Percentiles rank a stretch among this genome's conserved stretches.
These are phyloP conservation scores for Isabelozyma pseudorhagii DNA, from an alignment of 805 yeast species.

Conservation along the genomic window DNA sequence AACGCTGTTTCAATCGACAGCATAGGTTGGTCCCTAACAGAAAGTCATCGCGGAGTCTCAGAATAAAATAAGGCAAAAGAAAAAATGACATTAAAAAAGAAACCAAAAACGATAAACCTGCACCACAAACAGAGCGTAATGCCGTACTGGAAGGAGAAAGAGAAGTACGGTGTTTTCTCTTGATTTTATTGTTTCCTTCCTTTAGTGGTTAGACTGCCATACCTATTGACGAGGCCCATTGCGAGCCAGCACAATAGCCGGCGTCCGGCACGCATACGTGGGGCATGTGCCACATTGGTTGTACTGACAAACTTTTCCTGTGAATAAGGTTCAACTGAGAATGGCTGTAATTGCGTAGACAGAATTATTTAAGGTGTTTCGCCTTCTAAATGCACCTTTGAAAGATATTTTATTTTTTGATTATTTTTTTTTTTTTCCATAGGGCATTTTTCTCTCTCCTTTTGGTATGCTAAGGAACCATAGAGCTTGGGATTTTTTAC, in stretches of 20 bases:
- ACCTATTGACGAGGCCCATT: neutral
- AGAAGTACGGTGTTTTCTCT: neutral
- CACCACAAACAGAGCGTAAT: neutral
- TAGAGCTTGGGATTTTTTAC: neutral
- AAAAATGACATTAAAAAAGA: neutral
- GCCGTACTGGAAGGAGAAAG: neutral
- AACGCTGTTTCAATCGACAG: too few species aligned
- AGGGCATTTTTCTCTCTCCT: neutral
- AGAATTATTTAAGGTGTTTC: too few species aligned
- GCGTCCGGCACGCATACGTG: neutral
- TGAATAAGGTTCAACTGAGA: neutral
- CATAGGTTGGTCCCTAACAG: neutral
- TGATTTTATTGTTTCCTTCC: too few species aligned
- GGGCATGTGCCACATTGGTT: neutral
- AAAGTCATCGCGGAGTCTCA: neutral
- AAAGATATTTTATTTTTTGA: too few species aligned
- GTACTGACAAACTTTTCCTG: neutral
- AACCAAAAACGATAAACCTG: neutral
- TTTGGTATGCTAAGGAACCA: too few species aligned
- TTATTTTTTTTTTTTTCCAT: neutral
- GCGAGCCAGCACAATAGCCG: neutral
- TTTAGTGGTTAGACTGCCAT: too few species aligned
- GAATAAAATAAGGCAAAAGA: neutral
- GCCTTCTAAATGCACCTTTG: too few species aligned
- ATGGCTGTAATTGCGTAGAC: neutral